Evolutionary conservation across 208 protist genomes (phyloP).

Genomic region (Leptomonas seymouri): DNA sequence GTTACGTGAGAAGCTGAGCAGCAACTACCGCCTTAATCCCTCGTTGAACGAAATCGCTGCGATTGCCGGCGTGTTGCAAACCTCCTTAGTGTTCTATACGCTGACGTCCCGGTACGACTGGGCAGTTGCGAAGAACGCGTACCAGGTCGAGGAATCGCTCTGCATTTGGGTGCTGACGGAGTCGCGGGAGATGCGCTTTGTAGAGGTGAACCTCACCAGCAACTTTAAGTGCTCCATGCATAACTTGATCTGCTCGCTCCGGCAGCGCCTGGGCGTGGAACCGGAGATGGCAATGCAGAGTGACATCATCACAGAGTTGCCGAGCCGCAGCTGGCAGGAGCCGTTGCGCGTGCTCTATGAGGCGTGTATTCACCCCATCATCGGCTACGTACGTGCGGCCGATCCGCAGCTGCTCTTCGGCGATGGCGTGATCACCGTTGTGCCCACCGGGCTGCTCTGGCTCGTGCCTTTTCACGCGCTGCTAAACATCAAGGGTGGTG

Average conservation of each 20-base stretch:
- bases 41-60: constrained; percentile 88
- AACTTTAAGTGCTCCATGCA: constrained; percentile 76
- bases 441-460: constrained; percentile 80
- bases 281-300: constrained; percentile 38
- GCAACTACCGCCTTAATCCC: constrained; percentile 66
- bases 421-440: constrained; percentile 77
- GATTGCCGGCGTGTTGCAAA: constrained; percentile 57
- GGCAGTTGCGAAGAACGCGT: constrained; percentile 38
- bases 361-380: constrained; percentile 84
- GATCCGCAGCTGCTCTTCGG: constrained; percentile 52
- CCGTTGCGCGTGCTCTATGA: constrained; percentile 83
- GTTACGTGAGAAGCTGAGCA: constrained; percentile 73
- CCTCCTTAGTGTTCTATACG: constrained; percentile 82
- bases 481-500: constrained; percentile 55
- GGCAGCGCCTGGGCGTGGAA: constrained; percentile 64
- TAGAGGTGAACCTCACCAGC: constrained; percentile 83
- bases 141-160: constrained; percentile 67
- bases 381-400: constrained; percentile 78
- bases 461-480: constrained; percentile 89
- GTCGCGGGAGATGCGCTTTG: constrained; percentile 82
- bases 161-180: constrained; percentile 88
- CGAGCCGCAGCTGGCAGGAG: constrained; percentile 75
- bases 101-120: constrained; percentile 71
- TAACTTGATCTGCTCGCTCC: constrained; percentile 52
- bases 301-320: constrained; percentile 71